phyloP scores from a whole-genome alignment of 2,329 filamentous ascomycete species.

The Sporothrix pseudoabietina region DNA sequence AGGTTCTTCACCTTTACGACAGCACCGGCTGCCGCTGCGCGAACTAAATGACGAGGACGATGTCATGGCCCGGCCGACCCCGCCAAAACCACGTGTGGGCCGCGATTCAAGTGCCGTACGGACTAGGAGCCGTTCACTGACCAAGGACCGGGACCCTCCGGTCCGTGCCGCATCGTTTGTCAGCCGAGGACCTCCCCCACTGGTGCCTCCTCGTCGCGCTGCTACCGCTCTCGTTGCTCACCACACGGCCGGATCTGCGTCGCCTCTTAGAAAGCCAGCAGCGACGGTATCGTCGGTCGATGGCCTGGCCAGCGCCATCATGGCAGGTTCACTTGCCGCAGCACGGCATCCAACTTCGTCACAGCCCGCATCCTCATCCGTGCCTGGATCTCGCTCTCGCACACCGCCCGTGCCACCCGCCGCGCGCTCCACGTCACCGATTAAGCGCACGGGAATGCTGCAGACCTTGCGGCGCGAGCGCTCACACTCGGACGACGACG shows the following conservation, averaged over 20 bases:
- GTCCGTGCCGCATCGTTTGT: background rate
- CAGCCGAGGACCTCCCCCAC: background rate
- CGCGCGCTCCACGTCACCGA: slow-evolving; percentile 7
- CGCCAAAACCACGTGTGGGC: slow-evolving; percentile 15
- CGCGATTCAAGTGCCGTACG: slow-evolving; percentile 15
- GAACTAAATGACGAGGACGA: slow-evolving; percentile 26
- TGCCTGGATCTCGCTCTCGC: slow-evolving; percentile 41
- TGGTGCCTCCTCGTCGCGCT: slow-evolving; percentile 13
- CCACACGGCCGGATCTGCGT: background rate
- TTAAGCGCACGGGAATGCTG: slow-evolving; percentile 51
- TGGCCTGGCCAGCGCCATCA: slow-evolving; percentile 71
- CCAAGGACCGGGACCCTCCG: background rate
- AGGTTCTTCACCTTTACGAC: background rate
- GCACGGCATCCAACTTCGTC: slow-evolving; percentile 54
- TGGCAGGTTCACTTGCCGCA: slow-evolving; percentile 73
- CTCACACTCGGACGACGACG: slow-evolving; percentile 54
- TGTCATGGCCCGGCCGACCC: slow-evolving; percentile 20
- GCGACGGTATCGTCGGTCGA: slow-evolving; percentile 50
- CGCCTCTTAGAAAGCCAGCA: slow-evolving; percentile 24
- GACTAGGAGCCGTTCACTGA: background rate
- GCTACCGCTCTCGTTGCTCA: background rate
- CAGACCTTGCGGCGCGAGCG: slow-evolving; percentile 65
- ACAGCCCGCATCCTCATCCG: slow-evolving; percentile 4
- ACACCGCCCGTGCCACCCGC: slow-evolving; percentile 33
- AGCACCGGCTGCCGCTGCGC: slow-evolving; percentile 18